Evolutionary conservation across 108 stramenopile species (phyloP), one percentile per base, ranked within the genome.

Genomic region (Discostella stelligeroides): DNA sequence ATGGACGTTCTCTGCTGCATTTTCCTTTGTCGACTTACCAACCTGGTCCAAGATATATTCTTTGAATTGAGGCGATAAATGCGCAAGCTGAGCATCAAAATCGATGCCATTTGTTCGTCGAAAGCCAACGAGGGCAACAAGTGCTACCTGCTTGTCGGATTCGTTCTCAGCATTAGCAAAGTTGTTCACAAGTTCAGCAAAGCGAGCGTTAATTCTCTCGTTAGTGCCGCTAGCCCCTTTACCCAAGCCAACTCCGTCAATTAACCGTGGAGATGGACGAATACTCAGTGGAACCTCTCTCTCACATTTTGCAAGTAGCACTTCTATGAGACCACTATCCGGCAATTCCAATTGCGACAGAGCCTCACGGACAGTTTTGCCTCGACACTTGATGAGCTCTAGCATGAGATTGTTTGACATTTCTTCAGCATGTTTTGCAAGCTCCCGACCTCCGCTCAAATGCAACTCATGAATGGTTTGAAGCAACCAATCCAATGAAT

Each of bases 21-120:
- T 56, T 56, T 56, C 55, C 34, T 56, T 34, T 13, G 55, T 30
- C 55, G 55, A 25, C 14, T 56, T 56, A 56, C 55, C 30, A 34
- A 56, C 55, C 40, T 92, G 85, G 28, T 83, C 73, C 57, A 82
- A 63, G 40, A 89, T 77, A 60, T 82, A 92, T 13, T 60, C 60
- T 15, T 85, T 81, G 47, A 92, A 92, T 27, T 76, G 76, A 15
- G 71, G 66, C 27, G 88, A 92, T 0, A 89, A 84, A 18, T 88
- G 68, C 30, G 77, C 53, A n/a, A 92, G 65, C 49, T 89, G 85
- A 23, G 66, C 65, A 18, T 81, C 75, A 45, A 92, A 65, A n/a
- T 90, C 89, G 18, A 66, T 53, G 24, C 86, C 84, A 47, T 85
- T 51, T 0, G 28, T 58, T 29, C 45, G 58, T 58, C 75, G 79